A percentile compares a stretch with the other conserved stretches of the same genome.
Evolutionary conservation across 768 basidiomycete species (phyloP).

Genomic region (Termitomyces sp.): DNA sequence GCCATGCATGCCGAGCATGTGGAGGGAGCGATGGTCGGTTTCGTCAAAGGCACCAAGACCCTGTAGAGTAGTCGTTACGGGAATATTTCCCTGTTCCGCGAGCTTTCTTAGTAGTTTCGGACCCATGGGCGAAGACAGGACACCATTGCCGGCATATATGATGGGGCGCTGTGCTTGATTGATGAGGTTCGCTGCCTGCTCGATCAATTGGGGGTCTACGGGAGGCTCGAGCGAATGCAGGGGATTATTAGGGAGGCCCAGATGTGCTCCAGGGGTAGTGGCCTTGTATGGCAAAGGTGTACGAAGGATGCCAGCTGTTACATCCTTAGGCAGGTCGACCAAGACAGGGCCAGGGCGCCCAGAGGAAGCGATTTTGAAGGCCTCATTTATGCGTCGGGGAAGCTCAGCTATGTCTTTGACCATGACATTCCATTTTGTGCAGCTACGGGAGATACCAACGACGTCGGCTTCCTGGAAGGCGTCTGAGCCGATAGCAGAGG

Average conservation of each 20-base stretch:
- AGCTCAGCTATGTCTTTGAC: conserved; percentile 95
- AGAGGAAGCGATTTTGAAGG: conserved; percentile 97
- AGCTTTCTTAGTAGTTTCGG: conserved; percentile 79
- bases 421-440: conserved; percentile 99
- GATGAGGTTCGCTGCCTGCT: conserved; percentile 85
- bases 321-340: conserved; percentile 98
- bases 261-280: conserved; percentile 74
- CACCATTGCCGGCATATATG: conserved; percentile 90
- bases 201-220: conserved; percentile 61
- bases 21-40: conserved; percentile 75
- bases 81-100: conserved; percentile 84
- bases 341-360: conserved; percentile 97
- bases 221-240: conserved; percentile 52
- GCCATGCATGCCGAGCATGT: conserved; percentile 99
- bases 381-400: conserved; percentile 94
- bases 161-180: conserved; percentile 88
- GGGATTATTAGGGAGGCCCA: conserved; percentile 74
- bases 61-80: conserved; percentile 94
- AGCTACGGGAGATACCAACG: conserved; percentile 92
- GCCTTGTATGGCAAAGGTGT: conserved; percentile 81
- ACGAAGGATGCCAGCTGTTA: conserved; percentile 88
- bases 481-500: conserved; percentile 97
- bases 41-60: conserved; percentile 97
- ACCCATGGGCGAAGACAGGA: conserved; percentile 77
- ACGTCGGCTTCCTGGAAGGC: conserved; percentile 99